phyloP scores from a whole-genome alignment of 1,284 basidiomycete species.

The Cutaneotrichosporon sp. region DNA sequence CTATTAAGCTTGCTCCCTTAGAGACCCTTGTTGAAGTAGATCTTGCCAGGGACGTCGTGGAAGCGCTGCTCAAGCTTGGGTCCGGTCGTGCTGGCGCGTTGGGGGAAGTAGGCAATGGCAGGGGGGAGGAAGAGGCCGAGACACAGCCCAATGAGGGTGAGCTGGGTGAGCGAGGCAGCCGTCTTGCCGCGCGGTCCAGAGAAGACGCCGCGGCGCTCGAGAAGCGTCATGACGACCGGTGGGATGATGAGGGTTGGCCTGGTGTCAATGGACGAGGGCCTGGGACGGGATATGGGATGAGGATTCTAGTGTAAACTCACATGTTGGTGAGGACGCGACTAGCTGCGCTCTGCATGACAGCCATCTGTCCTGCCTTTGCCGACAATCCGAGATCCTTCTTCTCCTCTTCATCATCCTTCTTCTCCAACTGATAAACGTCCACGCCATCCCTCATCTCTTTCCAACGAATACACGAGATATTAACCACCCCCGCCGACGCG shows the following conservation, averaged over 20 bases:
- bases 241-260: slow-evolving; percentile 59
- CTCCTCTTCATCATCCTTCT: slow-evolving; percentile 37
- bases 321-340: slow-evolving; percentile 58
- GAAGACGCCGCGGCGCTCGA: slow-evolving; percentile 52
- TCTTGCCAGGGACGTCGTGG: slow-evolving; percentile 42
- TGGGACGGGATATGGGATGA: not conserved
- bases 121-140: slow-evolving; percentile 58
- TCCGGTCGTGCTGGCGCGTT: slow-evolving; percentile 52
- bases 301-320: slow-evolving; percentile 39
- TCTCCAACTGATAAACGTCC: slow-evolving; percentile 51
- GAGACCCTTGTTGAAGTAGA: slow-evolving; percentile 59
- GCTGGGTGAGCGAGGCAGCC: slow-evolving; percentile 44
- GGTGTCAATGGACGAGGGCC: slow-evolving; percentile 6
- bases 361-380: slow-evolving; percentile 55
- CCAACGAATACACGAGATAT: slow-evolving; percentile 59
- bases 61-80: slow-evolving; percentile 51
- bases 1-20: slow-evolving; percentile 26
- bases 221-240: slow-evolving; percentile 55
- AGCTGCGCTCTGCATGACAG: slow-evolving; percentile 58
- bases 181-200: slow-evolving; percentile 48
- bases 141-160: slow-evolving; percentile 55
- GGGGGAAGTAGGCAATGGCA: slow-evolving; percentile 60
- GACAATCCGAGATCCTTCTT: slow-evolving; percentile 54
- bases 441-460: slow-evolving; percentile 60
- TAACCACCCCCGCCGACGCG: slow-evolving; percentile 57